Percentiles rank a stretch among this genome's conserved stretches.
phyloP scores from a whole-genome alignment of 345 rosid genomes.

The Jatropha curcas region DNA sequence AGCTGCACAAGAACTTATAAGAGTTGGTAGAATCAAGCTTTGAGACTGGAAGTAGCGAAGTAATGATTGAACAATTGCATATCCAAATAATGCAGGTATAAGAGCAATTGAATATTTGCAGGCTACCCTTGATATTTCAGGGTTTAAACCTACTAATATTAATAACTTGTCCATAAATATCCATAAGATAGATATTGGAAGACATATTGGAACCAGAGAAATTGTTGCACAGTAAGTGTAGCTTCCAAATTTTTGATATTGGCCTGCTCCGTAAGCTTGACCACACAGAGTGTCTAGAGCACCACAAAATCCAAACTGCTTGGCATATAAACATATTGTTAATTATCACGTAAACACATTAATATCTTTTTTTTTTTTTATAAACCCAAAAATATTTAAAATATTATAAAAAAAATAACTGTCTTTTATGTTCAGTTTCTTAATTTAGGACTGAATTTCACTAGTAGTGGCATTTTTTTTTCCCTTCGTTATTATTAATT shows the following conservation, averaged over 20 bases:
- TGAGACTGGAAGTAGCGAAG: constrained; percentile 49
- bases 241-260: constrained; percentile 42
- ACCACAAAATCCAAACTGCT: constrained; percentile 53
- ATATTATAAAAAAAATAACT: too few species aligned
- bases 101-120: constrained; percentile 43
- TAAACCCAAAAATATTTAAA: too few species aligned
- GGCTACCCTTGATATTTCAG: constrained; percentile 40
- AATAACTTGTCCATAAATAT: constrained; percentile 47
- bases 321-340: background rate
- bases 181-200: constrained; percentile 44
- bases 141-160: constrained; percentile 41
- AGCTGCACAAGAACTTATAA: constrained; percentile 37
- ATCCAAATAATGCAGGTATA: constrained; percentile 47
- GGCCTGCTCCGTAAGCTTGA: constrained; percentile 66
- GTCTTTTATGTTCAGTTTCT: too few species aligned
- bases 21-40: constrained; percentile 44
- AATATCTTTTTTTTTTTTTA: too few species aligned
- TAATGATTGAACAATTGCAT: constrained; percentile 40
- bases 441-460: too few species aligned
- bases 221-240: constrained; percentile 42
- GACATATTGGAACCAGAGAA: constrained; percentile 34
- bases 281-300: constrained; percentile 65
- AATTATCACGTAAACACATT: background rate
- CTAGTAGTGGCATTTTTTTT: too few species aligned
- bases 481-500: too few species aligned